Conservation (phyloP, 2,329 filamentous ascomycete species). For the Corinectria fuckeliana region DNA sequence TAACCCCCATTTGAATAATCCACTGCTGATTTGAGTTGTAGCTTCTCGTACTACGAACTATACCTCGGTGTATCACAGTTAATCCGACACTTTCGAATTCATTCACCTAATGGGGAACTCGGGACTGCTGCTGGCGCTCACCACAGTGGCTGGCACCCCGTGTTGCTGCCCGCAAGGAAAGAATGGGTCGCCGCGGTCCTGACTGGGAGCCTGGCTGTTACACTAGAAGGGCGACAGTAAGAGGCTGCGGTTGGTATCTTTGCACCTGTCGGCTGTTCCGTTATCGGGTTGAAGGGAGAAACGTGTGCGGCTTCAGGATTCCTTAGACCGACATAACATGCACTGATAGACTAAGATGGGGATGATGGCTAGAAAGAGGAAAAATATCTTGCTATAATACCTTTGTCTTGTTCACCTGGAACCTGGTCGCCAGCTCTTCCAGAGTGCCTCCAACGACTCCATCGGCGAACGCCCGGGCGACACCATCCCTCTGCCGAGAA, state of each 20-base stretch:
- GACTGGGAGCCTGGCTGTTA: neutral
- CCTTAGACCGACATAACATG: no score
- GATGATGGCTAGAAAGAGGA: no score
- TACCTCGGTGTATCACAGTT: neutral
- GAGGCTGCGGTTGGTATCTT: neutral
- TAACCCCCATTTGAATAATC: neutral
- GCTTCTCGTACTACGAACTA: neutral
- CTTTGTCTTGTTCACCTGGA: no score
- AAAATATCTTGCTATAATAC: no score
- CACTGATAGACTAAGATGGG: no score
- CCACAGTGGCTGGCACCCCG: neutral
- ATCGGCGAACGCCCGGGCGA: no score
- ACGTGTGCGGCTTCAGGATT: no score
- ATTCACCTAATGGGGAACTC: neutral
- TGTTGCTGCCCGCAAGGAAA: neutral
- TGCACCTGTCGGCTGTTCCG: no score
- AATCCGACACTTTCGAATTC: neutral
- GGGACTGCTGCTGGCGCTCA: neutral
- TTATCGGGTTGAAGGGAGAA: no score
- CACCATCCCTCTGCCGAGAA: no score
- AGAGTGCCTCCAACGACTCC: no score
- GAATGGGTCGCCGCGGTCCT: neutral
- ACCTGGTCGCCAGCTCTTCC: no score
- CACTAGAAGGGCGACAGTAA: neutral
- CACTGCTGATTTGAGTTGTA: neutral